Evolutionary conservation across 164 flowering plant genomes (phyloP), one percentile per base, ranked within the genome.

Genomic region (Umbellularia californica): DNA sequence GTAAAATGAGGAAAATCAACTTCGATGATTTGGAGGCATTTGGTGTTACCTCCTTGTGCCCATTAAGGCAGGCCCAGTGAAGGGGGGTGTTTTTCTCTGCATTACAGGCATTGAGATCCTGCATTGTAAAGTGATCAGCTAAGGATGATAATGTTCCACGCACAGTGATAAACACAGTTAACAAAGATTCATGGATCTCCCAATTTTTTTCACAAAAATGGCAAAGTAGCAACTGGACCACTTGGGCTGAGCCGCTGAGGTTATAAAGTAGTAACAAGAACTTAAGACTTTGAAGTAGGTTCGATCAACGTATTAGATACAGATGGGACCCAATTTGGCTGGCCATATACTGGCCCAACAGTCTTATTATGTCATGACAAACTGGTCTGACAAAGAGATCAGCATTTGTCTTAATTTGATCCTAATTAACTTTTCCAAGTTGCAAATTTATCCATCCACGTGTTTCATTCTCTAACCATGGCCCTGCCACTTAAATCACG

Each of bases 31-130:
- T 27, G 30, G 19, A 66, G 28, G 69, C 47, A 30, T 3, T 3
- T 15, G 33, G 2, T 30, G 14, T 66, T 66, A 66, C 69, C 69
- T 66, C 69, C 27, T 15, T 19, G 28, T 66, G 98, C 22, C 97
- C 97, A 78, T 92, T 95, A 67, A 95, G 92, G 82, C 97, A 91
- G 65, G 97, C 98, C 92, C 93, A 95, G 68, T 95, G 98, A 76
- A 95, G 92, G 75, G 98, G 93, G 0, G 98, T 90, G 74, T 95
- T 95, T 68, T 88, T 89, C 88, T 95, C 97, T 72, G 35, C 76
- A 75, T 95, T 95, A 35, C 77, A 70, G 71, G 89, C 87, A 83
- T 92, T 89, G 23, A 90, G 74, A 83, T 92, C 92, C 98, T 94
- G 88, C 80, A 67, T 25, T 47, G 76, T 14, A 74, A 27, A 28